Conservation (phyloP, 768 basidiomycete genomes). For the Astraeus odoratus region DNA sequence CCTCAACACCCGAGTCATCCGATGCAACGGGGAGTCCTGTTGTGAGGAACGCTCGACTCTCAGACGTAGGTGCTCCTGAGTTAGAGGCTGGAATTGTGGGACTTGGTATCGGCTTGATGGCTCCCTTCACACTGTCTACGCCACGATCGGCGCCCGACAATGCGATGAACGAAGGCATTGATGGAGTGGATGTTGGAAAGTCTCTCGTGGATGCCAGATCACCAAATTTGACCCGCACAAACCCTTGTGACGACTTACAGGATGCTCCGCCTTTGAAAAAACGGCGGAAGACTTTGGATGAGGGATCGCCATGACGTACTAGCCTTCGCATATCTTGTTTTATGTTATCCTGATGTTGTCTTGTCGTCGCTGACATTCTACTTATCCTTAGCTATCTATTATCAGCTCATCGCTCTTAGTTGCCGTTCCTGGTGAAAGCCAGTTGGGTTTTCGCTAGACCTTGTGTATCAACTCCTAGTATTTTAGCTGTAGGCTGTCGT, state of each 20-base stretch:
- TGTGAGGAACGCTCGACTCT: conserved; percentile 21
- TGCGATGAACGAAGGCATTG: conserved; percentile 14
- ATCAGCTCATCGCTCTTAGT: too few relatives aligned
- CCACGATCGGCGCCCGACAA: conserved; percentile 24
- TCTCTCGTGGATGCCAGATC: conserved; percentile 13
- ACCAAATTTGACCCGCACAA: background rate
- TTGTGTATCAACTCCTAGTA: too few relatives aligned
- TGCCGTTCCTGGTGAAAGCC: too few relatives aligned
- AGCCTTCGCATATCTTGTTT: conserved; percentile 16
- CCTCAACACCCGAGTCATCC: conserved; percentile 17
- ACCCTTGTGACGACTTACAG: too few relatives aligned
- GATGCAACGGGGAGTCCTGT: conserved; percentile 48
- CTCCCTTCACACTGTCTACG: conserved; percentile 45
- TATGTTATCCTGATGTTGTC: conserved; percentile 19
- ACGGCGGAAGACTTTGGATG: conserved; percentile 36
- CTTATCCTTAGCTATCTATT: too few relatives aligned
- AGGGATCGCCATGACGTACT: conserved; percentile 10
- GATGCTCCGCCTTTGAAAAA: conserved; percentile 44
- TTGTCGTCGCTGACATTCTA: too few relatives aligned
- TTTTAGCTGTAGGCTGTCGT: too few relatives aligned
- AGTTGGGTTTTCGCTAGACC: too few relatives aligned
- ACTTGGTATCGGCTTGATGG: conserved; percentile 39
- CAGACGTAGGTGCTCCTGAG: conserved; percentile 17
- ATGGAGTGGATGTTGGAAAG: conserved; percentile 30
- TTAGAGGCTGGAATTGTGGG: conserved; percentile 32